Evolutionary conservation across 2,329 filamentous ascomycete genomes (phyloP), one percentile per base, ranked within the genome.

Genomic region (Biscogniauxia marginata): DNA sequence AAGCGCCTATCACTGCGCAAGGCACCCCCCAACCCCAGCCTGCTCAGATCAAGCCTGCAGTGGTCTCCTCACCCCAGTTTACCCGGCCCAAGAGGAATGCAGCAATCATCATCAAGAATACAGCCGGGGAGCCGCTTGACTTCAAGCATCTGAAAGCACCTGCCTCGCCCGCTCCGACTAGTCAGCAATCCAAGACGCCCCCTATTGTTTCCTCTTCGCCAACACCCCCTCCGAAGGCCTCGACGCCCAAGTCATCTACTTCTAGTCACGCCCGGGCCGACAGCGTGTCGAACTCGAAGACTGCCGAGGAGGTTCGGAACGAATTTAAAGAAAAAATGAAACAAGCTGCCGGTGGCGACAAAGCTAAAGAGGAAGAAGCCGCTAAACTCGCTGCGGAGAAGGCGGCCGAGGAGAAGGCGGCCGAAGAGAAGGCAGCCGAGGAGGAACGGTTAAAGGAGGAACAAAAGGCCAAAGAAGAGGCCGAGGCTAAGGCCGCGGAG

Each of bases 271-370:
- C 75, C 53, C 88, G 90, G 45, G 80, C 85, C 16, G 91, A 96
- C 51, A 93, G 88, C 74, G 82, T 76, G n/a, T 72, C 76, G 19
- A 79, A 79, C 21, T 78, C 77, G 45, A 95, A 95, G 81, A 88
- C 88, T 1, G 84, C 85, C 34, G 89, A 93, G 71, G 89, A 96
- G 75, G 91, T 91, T 61, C 87, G 88, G 56, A 85, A 90, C 63
- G 91, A 96, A 74, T 89, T 93, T 68, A 88, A 89, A 73, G 86
- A 89, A 71, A 88, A 91, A 70, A 87, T 96, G 57, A 85, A 87
- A 69, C 83, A 84, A 52, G 84, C 85, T 54, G 79, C 67, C 8
- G 64, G 62, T 44, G 74, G 73, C 53, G 74, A 78, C 54, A 77
- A 77, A 58, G 71, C 76, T 52, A 79, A 79, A 64, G 79, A 83